phyloP scores from a whole-genome alignment of 2,329 filamentous ascomycete species.

The Aureobasidium melanogenum region DNA sequence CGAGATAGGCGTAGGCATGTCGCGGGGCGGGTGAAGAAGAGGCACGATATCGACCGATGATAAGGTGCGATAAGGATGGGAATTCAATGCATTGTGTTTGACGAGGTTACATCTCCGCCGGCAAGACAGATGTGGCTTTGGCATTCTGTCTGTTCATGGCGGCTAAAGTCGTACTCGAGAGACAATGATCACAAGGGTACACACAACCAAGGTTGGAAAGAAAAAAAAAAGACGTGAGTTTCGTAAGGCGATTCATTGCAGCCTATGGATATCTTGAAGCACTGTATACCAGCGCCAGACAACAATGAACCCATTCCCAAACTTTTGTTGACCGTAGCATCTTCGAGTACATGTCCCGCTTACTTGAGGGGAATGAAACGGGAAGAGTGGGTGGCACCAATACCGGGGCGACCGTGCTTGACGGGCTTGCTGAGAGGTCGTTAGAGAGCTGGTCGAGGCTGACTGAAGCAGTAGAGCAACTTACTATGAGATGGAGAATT shows the following conservation, averaged over 20 bases:
- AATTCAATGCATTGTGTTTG: background rate
- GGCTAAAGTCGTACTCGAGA: background rate
- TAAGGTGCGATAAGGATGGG: background rate
- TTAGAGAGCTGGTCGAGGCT: constrained; percentile 20
- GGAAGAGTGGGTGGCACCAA: constrained; percentile 99
- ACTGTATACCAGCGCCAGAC: constrained; percentile 9
- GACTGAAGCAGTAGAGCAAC: constrained; percentile 33
- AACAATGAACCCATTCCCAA: constrained; percentile 8
- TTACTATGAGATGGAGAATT: constrained; percentile 99
- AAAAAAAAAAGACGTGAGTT: constrained; percentile 4
- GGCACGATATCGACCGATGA: background rate
- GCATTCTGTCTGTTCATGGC: too few species aligned
- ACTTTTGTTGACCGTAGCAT: constrained; percentile 12
- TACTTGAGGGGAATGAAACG: constrained; percentile 99
- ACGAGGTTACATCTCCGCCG: background rate
- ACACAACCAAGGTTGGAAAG: background rate
- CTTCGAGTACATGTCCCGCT: constrained; percentile 11
- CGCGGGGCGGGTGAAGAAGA: background rate
- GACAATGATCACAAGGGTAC: background rate
- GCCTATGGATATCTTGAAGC: constrained; percentile 12
- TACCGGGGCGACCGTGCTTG: constrained; percentile 99
- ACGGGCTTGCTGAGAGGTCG: constrained; percentile 82
- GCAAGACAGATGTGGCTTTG: background rate
- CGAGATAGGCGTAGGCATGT: background rate
- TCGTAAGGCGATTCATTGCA: constrained; percentile 12